Evolutionary conservation across 2,329 filamentous ascomycete species (phyloP), one percentile per base, ranked within the genome.

Genomic region (Ophiostoma himal-ulmi): DNA sequence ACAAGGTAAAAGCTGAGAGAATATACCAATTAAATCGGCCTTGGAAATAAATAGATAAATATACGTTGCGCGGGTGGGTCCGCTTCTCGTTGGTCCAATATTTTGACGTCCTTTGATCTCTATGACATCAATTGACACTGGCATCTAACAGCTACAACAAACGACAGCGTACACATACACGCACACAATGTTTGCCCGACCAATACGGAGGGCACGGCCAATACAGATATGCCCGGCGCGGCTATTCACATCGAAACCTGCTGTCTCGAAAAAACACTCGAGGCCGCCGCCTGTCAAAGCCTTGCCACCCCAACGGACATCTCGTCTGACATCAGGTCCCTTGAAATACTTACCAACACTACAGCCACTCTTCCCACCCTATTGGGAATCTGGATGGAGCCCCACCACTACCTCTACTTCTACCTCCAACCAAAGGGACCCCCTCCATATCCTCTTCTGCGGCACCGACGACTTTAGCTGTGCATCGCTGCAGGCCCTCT

Each of bases 401-500:
- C 11, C 14, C 54, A 60, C 2, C 52, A 22, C 20, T 22, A 11
- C 22, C 34, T n/a, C 60, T 6, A n/a, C 36, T 20, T 20, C 44
- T 8, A 20, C 44, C 17, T 20, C 17, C n/a, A 17, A 39, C 37
- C 37, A 48, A n/a, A 48, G 36, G 3, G 83, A 88, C 5, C 91
- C 92, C 3, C 83, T 99, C 41, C 86, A 89, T 44, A 93, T 99
- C 69, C 85, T 99, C 4, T 99, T 97, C 80, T 98, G 94, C 80
- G 95, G 95, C 73, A 95, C 94, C 3, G 95, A 99, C 79, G 84
- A 89, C 2, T 97, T 98, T 80, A 97, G 94, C 81, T 90, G 90
- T 76, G 86, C 85, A 69, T 92, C 93, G 1, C 82, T 99, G 68
- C 81, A 82, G 71, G 91, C 91, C 6, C 81, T 99, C 44, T 79